Base-by-base conservation (phyloP, 768 basidiomycete genomes). In the Suillus clintonianus region DNA sequence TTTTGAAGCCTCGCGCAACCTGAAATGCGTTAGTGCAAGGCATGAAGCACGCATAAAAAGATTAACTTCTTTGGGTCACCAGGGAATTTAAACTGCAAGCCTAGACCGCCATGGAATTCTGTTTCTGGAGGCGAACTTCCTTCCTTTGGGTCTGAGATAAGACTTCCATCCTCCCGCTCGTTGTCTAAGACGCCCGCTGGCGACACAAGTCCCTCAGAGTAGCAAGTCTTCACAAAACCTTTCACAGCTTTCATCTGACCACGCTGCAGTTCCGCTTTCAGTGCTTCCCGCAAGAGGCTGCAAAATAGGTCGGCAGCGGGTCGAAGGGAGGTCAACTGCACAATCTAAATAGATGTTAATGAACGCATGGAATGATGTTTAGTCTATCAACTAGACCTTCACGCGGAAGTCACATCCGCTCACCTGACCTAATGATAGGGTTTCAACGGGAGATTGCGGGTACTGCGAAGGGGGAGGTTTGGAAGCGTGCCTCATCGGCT, bases 301-400 rank as follows among this genome's bases (percentile, higher is more conserved):
- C 96, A 97, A 81, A 99, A 99, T 37, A 90, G 83, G 69, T 97
- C 95, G 19, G 96, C 97, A 0, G 94, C 95, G 17, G 95, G 95
- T 32, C 95, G 85, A 30, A 99, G 83, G 1, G 95, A 94, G 0
- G 97, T 98, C 59, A 99, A 80, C 79, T 99, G 97, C 2, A 99
- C 86, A 66, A 97, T 86, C 91, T 92, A 62, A n/a, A 56, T 7
- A 53, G 10, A 34, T 7, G 22, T 53, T 36, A 27, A 34, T 39
- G 62, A 60, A 22, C 13, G 24, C 34, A 6, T 37, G 34, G 24
- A 24, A 56, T 19, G 30, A 59, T 42, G 5, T n/a, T n/a, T n/a
- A n/a, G n/a, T n/a, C n/a, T n/a, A n/a, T n/a, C n/a, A n/a, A n/a
- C n/a, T n/a, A n/a, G n/a, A n/a, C n/a, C n/a, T n/a, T n/a, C n/a